Evolutionary conservation across 331 rosid species (phyloP), one percentile per base, ranked within the genome.

Genomic region (Cydonia oblonga): DNA sequence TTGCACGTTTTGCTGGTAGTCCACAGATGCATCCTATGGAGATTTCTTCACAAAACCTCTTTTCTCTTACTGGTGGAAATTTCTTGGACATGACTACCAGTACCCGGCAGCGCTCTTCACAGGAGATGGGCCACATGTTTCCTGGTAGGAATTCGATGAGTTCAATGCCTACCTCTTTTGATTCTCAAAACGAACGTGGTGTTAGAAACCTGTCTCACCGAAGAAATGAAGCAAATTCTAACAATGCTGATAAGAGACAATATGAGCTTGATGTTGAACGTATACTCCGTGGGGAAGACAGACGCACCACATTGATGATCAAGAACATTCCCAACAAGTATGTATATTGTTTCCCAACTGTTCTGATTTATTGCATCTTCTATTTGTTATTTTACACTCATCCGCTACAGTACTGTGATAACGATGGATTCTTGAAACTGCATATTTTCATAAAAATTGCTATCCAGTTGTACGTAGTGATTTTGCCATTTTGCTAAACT

Each of bases 241-340:
- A 79, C 75, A 82, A 35, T 79, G 76, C 86, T 60, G 96, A 90
- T 68, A 90, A 84, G 81, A 90, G 83, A 77, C 96, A 88, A 62
- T 90, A 72, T 67, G 96, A 88, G 69, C 96, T 90, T 29, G 95
- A 90, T 79, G 38, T 88, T 59, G 90, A 87, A 72, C 81, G 96
- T 74, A 88, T 90, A 69, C 68, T 84, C 69, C 84, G 73, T 35
- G 95, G 95, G 65, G 95, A 88, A 30, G 96, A 90, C 85, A 80
- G 58, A 75, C 82, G 96, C 67, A 88, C 96, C 46, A 90, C 96
- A 0, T 87, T 90, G 59, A 90, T 90, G 96, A 88, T 90, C 33
- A 90, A 90, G 81, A 90, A 90, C 78, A 90, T 90, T 78, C 96
- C 96, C 64, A 90, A 90, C 85, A 90, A 90, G 96, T 90, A 88